Evolutionary conservation across 1,284 basidiomycete genomes (phyloP).

Genomic region (Crocinoboletus sp.): DNA sequence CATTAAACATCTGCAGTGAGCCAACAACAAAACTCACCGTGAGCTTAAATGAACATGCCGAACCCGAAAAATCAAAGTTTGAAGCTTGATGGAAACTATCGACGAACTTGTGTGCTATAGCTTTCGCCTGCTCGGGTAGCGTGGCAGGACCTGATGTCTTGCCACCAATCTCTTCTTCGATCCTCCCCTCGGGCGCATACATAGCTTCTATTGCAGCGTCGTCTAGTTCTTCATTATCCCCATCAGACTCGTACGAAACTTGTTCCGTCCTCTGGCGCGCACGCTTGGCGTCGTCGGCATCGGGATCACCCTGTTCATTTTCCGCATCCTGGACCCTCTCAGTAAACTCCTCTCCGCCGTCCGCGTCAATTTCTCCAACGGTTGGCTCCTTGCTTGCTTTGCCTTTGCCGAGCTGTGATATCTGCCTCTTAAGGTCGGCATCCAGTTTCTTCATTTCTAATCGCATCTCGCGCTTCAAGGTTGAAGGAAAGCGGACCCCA

Average conservation of each 20-base stretch:
- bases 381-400: constrained; percentile 47
- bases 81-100: constrained; percentile 55
- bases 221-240: constrained; percentile 49
- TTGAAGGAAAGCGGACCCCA: constrained; percentile 74
- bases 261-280: constrained; percentile 62
- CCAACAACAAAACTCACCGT: constrained; percentile 51
- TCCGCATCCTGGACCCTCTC: constrained; percentile 41
- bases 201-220: constrained; percentile 69
- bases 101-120: constrained; percentile 49
- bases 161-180: constrained; percentile 33
- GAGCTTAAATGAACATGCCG: constrained; percentile 73
- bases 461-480: constrained; percentile 84
- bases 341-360: constrained; percentile 32
- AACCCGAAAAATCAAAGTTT: constrained; percentile 74
- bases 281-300: constrained; percentile 73
- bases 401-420: constrained; percentile 80
- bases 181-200: constrained; percentile 48
- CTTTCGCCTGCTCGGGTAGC: constrained; percentile 41
- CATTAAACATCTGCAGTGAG: constrained; percentile 1
- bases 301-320: constrained; percentile 74
- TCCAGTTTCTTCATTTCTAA: constrained; percentile 85
- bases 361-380: constrained; percentile 44
- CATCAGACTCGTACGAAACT: constrained; percentile 68
- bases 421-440: constrained; percentile 79
- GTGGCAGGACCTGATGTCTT: constrained; percentile 33